A percentile compares a stretch with the other conserved stretches of the same genome.
These are phyloP conservation scores for Inga laurina DNA, from an alignment of 306 rosid species.

Conservation along the genomic window DNA sequence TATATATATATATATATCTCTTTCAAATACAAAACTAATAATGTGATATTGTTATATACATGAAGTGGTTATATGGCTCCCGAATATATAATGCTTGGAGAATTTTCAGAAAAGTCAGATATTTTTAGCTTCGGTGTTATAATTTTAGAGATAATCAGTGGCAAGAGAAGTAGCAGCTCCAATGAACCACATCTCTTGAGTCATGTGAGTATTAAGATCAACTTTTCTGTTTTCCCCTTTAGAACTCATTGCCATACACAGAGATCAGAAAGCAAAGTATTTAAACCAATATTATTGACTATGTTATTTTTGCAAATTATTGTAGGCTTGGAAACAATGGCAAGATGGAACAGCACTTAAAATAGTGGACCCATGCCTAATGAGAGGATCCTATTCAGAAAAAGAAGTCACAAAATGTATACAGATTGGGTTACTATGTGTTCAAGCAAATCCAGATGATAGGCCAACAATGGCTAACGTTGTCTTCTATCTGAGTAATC, in stretches of 20 bases:
- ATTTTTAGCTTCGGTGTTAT: slow-evolving; percentile 46
- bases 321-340: not conserved
- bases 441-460: not conserved
- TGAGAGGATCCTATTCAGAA: not conserved
- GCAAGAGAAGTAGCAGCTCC: slow-evolving; percentile 28
- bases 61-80: slow-evolving; percentile 47
- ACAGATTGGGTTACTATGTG: not conserved
- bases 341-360: not conserved
- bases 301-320: not conserved
- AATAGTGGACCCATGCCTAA: not conserved
- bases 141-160: slow-evolving; percentile 44
- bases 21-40: not conserved
- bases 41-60: not conserved
- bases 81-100: slow-evolving; percentile 40
- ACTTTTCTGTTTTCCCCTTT: not conserved
- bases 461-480: not conserved
- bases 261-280: not conserved
- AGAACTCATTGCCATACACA: not conserved
- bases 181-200: slow-evolving; percentile 5
- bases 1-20: not conserved
- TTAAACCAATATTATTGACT: not conserved
- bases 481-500: not conserved
- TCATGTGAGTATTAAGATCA: slow-evolving; percentile 26
- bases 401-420: not conserved
- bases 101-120: slow-evolving; percentile 49